phyloP scores from a whole-genome alignment of 2,329 filamentous ascomycete species.

The Cadophora gregata region DNA sequence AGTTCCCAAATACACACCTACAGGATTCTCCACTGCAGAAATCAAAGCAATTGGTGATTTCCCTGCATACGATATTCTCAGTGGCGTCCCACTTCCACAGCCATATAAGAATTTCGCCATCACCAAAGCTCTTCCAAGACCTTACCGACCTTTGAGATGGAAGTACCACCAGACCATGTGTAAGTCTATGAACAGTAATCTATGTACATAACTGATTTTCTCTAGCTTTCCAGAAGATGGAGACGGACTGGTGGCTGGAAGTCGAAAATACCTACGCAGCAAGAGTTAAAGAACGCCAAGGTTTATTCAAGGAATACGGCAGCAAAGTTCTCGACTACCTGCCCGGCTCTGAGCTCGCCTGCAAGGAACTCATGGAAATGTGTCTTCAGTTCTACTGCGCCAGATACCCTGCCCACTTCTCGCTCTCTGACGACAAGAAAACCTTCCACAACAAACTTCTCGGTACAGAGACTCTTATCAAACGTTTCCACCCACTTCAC shows the following conservation, averaged over 20 bases:
- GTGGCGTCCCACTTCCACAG: slow-evolving; percentile 73
- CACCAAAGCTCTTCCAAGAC: slow-evolving; percentile 69
- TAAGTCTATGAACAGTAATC: slow-evolving; percentile 51
- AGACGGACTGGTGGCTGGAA: slow-evolving; percentile 89
- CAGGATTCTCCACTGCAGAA: slow-evolving; percentile 73
- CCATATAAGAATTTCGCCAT: slow-evolving; percentile 72
- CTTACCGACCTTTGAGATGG: slow-evolving; percentile 85
- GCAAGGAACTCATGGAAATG: slow-evolving; percentile 90
- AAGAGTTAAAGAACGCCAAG: slow-evolving; percentile 72
- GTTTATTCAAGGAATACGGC: slow-evolving; percentile 68
- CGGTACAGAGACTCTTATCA: slow-evolving; percentile 64
- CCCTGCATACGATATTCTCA: slow-evolving; percentile 77
- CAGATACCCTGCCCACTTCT: slow-evolving; percentile 79
- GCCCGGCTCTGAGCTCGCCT: slow-evolving; percentile 78
- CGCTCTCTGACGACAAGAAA: slow-evolving; percentile 57
- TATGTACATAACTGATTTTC: slow-evolving; percentile 22
- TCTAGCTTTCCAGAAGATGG: slow-evolving; percentile 76
- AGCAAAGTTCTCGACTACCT: slow-evolving; percentile 68
- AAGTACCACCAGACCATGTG: slow-evolving; percentile 91
- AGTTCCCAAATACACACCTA: slow-evolving; percentile 60
- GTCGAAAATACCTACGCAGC: slow-evolving; percentile 74
- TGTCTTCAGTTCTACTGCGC: slow-evolving; percentile 77
- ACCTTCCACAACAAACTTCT: slow-evolving; percentile 74
- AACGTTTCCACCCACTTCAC: slow-evolving; percentile 66
- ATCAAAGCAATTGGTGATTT: slow-evolving; percentile 76